Percentiles rank a stretch among this genome's conserved stretches.
Conservation (phyloP, 495 filamentous ascomycete genomes). For the Penicillium argentinense region DNA sequence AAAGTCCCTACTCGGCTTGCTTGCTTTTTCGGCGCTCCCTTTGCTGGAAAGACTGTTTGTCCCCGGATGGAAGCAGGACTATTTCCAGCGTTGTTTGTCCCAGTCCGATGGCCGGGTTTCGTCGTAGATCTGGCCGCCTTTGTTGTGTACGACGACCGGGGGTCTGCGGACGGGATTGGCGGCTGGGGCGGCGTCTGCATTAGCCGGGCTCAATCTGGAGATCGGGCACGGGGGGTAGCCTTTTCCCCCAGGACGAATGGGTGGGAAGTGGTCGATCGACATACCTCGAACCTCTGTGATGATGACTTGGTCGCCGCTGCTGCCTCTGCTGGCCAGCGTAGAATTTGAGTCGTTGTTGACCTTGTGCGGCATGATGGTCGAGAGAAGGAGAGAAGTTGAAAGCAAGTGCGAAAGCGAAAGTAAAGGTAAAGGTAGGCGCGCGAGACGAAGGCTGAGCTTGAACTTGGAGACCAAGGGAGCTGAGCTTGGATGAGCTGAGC, state of each 20-base stretch:
- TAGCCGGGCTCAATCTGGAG: conserved; percentile 25
- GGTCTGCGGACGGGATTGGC: conserved; percentile 36
- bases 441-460: not conserved
- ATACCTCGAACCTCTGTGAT: conserved; percentile 41
- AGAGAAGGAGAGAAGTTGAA: conserved; percentile 5
- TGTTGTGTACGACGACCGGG: conserved; percentile 44
- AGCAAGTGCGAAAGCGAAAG: not conserved
- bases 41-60: conserved; percentile 3
- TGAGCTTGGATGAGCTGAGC: conserved; percentile 3
- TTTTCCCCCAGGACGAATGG: not conserved
- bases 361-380: conserved; percentile 41
- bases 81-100: conserved; percentile 54
- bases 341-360: conserved; percentile 46
- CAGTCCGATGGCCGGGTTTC: conserved; percentile 48
- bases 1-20: too few species aligned
- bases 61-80: conserved; percentile 9
- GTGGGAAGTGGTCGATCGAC: conserved; percentile 13
- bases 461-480: conserved; percentile 1
- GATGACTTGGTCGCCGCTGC: conserved; percentile 38
- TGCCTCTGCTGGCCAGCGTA: conserved; percentile 41
- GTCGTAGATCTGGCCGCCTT: conserved; percentile 47
- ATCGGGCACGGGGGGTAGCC: conserved; percentile 11
- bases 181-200: conserved; percentile 18
- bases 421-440: not conserved
- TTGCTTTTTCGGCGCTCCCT: not conserved